Percentiles rank a stretch among this genome's conserved stretches.
phyloP scores from a whole-genome alignment of 306 rosid species.

The Castanopsis chinensis region DNA sequence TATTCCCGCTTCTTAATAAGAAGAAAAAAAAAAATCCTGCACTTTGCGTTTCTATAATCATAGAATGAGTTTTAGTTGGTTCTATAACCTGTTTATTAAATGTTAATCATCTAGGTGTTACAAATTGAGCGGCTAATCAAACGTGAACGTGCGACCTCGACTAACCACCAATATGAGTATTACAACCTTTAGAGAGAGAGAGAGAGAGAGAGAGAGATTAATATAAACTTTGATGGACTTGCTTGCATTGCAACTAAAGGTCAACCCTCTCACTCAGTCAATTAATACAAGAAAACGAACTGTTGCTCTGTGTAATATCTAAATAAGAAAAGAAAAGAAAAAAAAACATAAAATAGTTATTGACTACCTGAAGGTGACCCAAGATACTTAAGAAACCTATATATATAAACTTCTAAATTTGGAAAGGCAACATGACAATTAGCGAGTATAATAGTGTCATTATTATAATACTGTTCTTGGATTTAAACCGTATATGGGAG shows the following conservation, averaged over 20 bases:
- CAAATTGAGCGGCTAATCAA: background rate
- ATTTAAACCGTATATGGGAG: background rate
- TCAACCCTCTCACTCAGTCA: background rate
- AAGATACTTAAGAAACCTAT: constrained; percentile 5
- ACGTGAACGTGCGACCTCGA: background rate
- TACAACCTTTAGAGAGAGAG: background rate
- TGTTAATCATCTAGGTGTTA: background rate
- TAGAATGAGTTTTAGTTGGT: background rate
- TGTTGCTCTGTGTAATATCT: background rate
- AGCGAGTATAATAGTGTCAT: background rate
- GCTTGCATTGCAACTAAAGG: constrained; percentile 14
- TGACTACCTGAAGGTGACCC: background rate
- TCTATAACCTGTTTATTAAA: background rate
- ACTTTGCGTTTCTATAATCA: background rate
- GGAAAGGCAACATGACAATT: background rate
- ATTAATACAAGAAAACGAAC: constrained; percentile 1
- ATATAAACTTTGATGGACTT: background rate
- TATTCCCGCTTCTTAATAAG: no score
- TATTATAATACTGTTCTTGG: background rate
- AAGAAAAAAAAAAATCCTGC: background rate
- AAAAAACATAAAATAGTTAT: background rate
- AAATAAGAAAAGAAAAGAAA: background rate
- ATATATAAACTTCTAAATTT: background rate
- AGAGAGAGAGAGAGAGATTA: background rate
- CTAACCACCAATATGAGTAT: background rate